Conservation (phyloP, 306 rosid genomes). For the Neltuma alba region DNA sequence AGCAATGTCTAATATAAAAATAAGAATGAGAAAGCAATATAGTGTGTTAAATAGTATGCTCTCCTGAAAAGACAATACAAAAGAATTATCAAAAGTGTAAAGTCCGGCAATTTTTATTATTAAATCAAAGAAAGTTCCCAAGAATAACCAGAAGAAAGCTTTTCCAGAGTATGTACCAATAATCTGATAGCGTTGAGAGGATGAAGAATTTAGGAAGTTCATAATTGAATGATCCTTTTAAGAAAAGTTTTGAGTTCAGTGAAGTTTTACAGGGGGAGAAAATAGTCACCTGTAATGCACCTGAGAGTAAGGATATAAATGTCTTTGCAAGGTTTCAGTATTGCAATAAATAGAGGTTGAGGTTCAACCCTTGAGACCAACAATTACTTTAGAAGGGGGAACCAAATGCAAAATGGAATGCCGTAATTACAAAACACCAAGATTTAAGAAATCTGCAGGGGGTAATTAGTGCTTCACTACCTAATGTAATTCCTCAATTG, state of each 20-base stretch:
- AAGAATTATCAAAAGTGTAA: neutral
- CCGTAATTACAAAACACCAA: neutral
- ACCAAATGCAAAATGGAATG: neutral
- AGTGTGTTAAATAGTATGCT: neutral
- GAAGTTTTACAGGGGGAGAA: neutral
- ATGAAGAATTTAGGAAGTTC: neutral
- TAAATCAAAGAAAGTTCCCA: neutral
- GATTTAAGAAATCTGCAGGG: neutral
- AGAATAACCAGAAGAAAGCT: neutral
- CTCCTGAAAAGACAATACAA: constrained; percentile 1
- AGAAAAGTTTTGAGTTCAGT: neutral
- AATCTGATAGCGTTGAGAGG: neutral
- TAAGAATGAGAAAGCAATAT: neutral
- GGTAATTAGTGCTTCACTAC: neutral
- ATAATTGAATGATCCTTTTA: neutral
- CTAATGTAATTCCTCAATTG: neutral
- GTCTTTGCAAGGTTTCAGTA: constrained; percentile 1
- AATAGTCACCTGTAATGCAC: neutral
- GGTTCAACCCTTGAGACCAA: neutral
- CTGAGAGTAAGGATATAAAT: neutral
- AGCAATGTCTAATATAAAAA: neutral
- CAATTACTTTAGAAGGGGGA: neutral
- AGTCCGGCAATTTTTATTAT: neutral
- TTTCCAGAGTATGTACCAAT: neutral
- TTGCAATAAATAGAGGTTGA: neutral